Percentiles rank a stretch among this genome's conserved stretches.
Conservation (phyloP, 805 yeast species). For the Ogataea pignaliae region DNA sequence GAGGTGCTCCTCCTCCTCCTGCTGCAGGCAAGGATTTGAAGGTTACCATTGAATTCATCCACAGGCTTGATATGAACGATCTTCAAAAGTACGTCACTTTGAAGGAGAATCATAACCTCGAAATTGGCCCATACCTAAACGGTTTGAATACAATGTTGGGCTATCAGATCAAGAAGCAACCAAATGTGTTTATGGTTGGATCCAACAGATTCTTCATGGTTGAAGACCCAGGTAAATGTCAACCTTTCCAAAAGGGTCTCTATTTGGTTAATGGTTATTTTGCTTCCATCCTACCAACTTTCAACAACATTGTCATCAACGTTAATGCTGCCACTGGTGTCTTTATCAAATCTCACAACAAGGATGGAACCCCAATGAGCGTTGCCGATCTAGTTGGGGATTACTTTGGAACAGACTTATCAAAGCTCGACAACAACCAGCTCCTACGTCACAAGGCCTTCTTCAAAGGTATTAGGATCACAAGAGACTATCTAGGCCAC, state of each 20-base stretch:
- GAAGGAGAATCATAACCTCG: slow-evolving; percentile 15
- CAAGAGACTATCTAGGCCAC: slow-evolving; percentile 19
- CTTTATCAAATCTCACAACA: slow-evolving; percentile 24
- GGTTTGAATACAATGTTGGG: slow-evolving; percentile 21
- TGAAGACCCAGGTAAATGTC: slow-evolving; percentile 21
- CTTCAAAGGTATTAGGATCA: slow-evolving; percentile 21
- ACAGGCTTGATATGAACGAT: slow-evolving; percentile 19
- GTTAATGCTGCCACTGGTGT: slow-evolving; percentile 27
- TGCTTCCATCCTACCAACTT: slow-evolving; percentile 27
- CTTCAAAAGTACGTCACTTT: slow-evolving; percentile 15
- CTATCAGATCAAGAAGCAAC: slow-evolving; percentile 17
- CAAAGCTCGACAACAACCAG: neutral
- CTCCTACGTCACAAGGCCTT: slow-evolving; percentile 13
- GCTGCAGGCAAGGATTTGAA: slow-evolving; percentile 3
- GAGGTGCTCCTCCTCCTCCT: neutral
- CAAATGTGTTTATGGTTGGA: slow-evolving; percentile 21
- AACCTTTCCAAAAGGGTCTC: slow-evolving; percentile 23
- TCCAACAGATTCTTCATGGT: slow-evolving; percentile 19
- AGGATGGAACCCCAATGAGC: slow-evolving; percentile 21
- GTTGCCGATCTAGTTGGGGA: slow-evolving; percentile 24
- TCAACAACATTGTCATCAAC: slow-evolving; percentile 24
- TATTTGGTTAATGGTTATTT: slow-evolving; percentile 27
- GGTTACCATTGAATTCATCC: slow-evolving; percentile 20
- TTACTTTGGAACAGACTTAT: slow-evolving; percentile 11
- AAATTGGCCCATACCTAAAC: slow-evolving; percentile 18